Evolutionary conservation across 1,284 basidiomycete species (phyloP).

Genomic region (Baeospora myosura): DNA sequence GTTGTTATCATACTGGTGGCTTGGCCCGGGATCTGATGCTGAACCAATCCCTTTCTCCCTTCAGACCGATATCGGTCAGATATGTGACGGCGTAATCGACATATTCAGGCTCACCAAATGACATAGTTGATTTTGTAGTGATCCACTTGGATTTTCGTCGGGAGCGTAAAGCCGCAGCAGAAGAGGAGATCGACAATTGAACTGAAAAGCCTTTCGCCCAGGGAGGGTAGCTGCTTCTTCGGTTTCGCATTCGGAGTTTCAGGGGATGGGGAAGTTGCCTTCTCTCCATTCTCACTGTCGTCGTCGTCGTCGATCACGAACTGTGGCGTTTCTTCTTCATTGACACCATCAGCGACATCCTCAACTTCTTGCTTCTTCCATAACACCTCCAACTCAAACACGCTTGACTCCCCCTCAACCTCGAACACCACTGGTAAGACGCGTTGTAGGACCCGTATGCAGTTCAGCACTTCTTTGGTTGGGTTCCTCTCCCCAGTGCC

Average conservation of each 20-base stretch:
- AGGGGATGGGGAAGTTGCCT: constrained; percentile 16
- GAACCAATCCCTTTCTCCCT: constrained; percentile 91
- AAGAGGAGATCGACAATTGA: constrained; percentile 81
- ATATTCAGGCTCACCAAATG: constrained; percentile 54
- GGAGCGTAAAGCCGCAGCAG: constrained; percentile 86
- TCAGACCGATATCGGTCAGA: constrained; percentile 6
- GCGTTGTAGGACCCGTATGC: constrained; percentile 77
- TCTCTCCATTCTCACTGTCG: constrained; percentile 27
- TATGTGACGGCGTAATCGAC: constrained; percentile 4
- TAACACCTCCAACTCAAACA: constrained; percentile 63
- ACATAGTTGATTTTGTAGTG: constrained; percentile 83
- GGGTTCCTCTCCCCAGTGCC: constrained; percentile 52
- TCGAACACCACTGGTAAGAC: constrained; percentile 87
- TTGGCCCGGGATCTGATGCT: constrained; percentile 64
- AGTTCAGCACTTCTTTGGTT: constrained; percentile 82
- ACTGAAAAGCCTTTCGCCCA: constrained; percentile 74
- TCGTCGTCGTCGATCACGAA: constrained; percentile 83
- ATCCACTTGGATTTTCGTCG: constrained; percentile 69
- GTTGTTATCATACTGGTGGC: constrained; percentile 66
- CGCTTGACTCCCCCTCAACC: constrained; percentile 62
- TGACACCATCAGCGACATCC: constrained; percentile 25
- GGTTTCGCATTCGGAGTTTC: constrained; percentile 22
- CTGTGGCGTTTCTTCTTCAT: constrained; percentile 38
- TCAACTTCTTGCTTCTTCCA: constrained; percentile 61
- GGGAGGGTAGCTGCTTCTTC: constrained; percentile 55